Evolutionary conservation across 805 yeast genomes (phyloP), one percentile per base, ranked within the genome.

Genomic region (Yarrowia porcina): DNA sequence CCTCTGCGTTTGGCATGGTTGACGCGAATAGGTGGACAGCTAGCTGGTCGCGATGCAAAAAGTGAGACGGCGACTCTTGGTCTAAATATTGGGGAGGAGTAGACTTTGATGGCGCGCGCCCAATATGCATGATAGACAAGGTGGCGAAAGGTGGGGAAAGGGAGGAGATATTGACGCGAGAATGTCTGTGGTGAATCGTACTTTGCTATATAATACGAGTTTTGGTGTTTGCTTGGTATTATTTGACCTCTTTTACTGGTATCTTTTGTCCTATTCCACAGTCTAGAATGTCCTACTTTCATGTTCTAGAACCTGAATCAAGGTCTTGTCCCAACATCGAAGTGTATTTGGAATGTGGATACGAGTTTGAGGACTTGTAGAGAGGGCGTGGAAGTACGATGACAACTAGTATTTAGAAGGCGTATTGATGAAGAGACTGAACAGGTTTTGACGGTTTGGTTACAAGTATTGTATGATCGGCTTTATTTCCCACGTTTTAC

Each of bases 1-100:
- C 59, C 44, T 52, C 59, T 11, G 59, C 59, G 11, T 42, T 17
- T 18, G 59, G 44, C 59, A 52, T 52, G 20, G 44, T 47, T 27
- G n/a, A 10, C 3, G 33, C 20, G 32, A 20, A n/a, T 20, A 4
- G 4, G 27, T 17, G 3, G 54, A 13, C 20, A 20, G 10, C 35
- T 3, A 33, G 23, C 17, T 42, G 25, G 33, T 25, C 21, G 49
- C n/a, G n/a, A 10, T 18, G 18, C 28, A n/a, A 44, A 18, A 27
- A 27, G n/a, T 18, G 33, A 44, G 35, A 23, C 35, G 27, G 50
- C 18, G 20, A 4, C 11, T 4, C 28, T 9, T 15, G 20, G 20
- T 27, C 18, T 45, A 18, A 28, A 39, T 33, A n/a, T 33, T 15
- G n/a, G 4, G 5, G 52, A 28, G 25, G 36, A 45, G 52, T 45